Evolutionary conservation across 2,329 filamentous ascomycete species (phyloP), one percentile per base, ranked within the genome.

Genomic region (Celoporthe dispersa): DNA sequence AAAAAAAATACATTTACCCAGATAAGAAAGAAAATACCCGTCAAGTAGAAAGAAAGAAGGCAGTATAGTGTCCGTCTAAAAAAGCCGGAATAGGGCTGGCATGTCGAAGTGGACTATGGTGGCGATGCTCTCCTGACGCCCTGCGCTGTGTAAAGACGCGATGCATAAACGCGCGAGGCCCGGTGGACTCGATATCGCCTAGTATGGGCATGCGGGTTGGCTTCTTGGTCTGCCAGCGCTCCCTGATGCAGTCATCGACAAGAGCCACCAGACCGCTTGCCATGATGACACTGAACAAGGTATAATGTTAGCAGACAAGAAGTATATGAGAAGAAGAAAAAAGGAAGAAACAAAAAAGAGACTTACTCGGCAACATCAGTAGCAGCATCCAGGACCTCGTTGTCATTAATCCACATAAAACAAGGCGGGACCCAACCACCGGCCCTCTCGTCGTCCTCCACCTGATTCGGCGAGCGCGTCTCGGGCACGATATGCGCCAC

Each of bases 361-460:
- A 84, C 86, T 83, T 89, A 97, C 94, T 98, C 94, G 72, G 94
- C 93, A 76, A 97, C 89, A 78, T 97, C 94, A 64, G 91, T 92
- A 78, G 88, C 83, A 74, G 88, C 90, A 41, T 87, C 84, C 74
- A 96, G 85, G 71, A 96, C 85, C 22, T 84, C 85, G 71, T 88
- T 82, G 79, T 97, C 93, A 75, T 88, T 93, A 78, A 98, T 93
- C 89, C 93, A 94, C 89, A 98, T 91, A 75, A 92, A 93, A 78
- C 92, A 97, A 6, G 94, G 94, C 68, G 94, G 92, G 33, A 98
- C 86, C 94, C 95, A 98, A 69, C 93, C 93, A 65, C 94, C 94
- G 73, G 92, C 93, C 64, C 84, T 84, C 74, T 90, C 86, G 77
- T 98, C 94, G 73, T 90, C 90, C 12, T 85, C 82, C 12, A 89